These are phyloP conservation scores for Candida tallmaniae DNA, from an alignment of 805 yeast species.

Conservation along the genomic window DNA sequence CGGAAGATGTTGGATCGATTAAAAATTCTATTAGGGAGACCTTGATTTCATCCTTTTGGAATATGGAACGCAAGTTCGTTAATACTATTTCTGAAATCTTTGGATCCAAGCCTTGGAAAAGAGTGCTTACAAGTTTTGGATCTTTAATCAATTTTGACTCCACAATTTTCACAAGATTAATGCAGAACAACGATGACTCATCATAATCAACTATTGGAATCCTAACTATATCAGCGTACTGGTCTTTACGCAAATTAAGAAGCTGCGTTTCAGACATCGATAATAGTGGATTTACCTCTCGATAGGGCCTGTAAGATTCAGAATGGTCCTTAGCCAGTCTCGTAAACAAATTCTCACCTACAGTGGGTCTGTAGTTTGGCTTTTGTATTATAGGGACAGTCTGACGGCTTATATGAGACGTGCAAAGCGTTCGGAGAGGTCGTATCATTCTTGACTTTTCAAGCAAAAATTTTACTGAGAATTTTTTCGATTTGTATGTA, in stretches of 20 bases:
- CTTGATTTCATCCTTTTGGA: conserved; percentile 9
- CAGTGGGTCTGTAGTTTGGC: not conserved
- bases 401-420: not conserved
- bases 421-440: conserved; percentile 1
- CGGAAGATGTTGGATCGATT: not conserved
- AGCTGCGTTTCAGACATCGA: conserved; percentile 23
- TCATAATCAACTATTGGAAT: conserved; percentile 19
- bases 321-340: too few species aligned
- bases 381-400: not conserved
- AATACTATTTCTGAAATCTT: conserved; percentile 15
- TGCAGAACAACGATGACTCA: conserved; percentile 27
- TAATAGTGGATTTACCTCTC: conserved; percentile 23
- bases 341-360: not conserved
- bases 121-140: conserved; percentile 18
- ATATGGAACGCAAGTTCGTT: conserved; percentile 5
- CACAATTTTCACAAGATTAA: conserved; percentile 24
- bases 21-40: conserved; percentile 22
- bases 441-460: conserved; percentile 1
- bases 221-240: conserved; percentile 22
- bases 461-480: not conserved
- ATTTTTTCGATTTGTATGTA: too few species aligned
- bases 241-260: conserved; percentile 15
- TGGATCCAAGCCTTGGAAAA: conserved; percentile 18
- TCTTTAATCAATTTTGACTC: conserved; percentile 25
- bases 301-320: too few species aligned